Evolutionary conservation across 768 basidiomycete species (phyloP).

Genomic region (Pisolithus marmoratus): DNA sequence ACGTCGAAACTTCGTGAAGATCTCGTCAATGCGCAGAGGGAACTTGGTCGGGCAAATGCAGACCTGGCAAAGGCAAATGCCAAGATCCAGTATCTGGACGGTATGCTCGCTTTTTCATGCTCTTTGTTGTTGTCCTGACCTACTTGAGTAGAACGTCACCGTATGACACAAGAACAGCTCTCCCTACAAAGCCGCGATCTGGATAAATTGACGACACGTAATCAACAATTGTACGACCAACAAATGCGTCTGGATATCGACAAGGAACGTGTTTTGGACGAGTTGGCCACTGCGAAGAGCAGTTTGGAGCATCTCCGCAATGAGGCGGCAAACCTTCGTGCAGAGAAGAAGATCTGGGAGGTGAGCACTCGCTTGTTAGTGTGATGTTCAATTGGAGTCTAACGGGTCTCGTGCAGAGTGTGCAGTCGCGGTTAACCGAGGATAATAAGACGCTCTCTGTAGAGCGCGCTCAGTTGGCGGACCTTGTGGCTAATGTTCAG

Average conservation of each 20-base stretch:
- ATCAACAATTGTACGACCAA: constrained; percentile 68
- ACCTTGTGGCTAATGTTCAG: constrained; percentile 85
- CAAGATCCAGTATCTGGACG: constrained; percentile 70
- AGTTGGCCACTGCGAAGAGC: constrained; percentile 52
- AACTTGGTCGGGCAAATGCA: constrained; percentile 58
- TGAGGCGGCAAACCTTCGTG: constrained; percentile 81
- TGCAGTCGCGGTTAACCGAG: constrained; percentile 74
- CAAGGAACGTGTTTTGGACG: constrained; percentile 61
- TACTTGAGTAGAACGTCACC: constrained; percentile 53
- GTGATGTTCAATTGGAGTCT: background rate
- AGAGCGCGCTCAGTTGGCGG: constrained; percentile 81
- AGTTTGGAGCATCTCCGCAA: constrained; percentile 74
- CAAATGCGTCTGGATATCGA: constrained; percentile 73
- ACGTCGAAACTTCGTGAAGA: constrained; percentile 69
- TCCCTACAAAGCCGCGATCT: constrained; percentile 57
- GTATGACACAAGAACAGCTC: constrained; percentile 66
- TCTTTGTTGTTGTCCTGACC: background rate
- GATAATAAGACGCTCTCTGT: constrained; percentile 77
- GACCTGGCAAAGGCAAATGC: constrained; percentile 80
- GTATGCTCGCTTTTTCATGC: constrained; percentile 34
- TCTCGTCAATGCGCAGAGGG: constrained; percentile 55
- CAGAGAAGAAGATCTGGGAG: constrained; percentile 94
- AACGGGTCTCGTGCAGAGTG: constrained; percentile 41
- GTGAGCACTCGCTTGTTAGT: constrained; percentile 33
- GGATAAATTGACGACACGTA: constrained; percentile 60